Evolutionary conservation across 2,329 filamentous ascomycete genomes (phyloP), one percentile per base, ranked within the genome.

Genomic region (Hypoxylon sp.): DNA sequence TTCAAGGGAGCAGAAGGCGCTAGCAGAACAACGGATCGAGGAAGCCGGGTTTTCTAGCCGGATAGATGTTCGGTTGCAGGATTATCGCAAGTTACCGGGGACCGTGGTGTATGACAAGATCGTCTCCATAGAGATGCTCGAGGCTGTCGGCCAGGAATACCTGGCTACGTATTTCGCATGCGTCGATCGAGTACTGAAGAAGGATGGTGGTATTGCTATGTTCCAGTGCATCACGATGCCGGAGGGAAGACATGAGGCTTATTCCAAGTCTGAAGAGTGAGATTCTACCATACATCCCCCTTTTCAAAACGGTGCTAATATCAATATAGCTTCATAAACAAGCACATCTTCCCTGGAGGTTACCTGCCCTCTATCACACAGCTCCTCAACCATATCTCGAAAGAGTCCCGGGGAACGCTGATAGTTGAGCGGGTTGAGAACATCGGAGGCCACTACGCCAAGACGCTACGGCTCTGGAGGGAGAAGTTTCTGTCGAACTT

Each of bases 161-260:
- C 69, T 91, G 21, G 75, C 78, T 13, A 86, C 80, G 1, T 91
- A 90, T 65, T 91, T 91, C 65, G 71, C 74, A 12, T 82, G 80
- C 58, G 76, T 91, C 40, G 74, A 89, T 60, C 74, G 75, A 48
- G 68, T 89, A 21, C 69, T 91, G 31, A 89, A 90, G 69, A 77
- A 76, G 36, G 77, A 86, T 11, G 84, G 83, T 2, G 83, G 86
- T 1, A 80, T 89, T 31, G 86, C 83, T 5, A 81, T 87, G 36
- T 89, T 91, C 68, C 88, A 90, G 67, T 89, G 87, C 69, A 90
- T 90, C 64, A 90, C 88, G 2, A 90, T 90, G 80, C 87, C 87
- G 0, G 86, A 90, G 64, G 74, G 78, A 27, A 78, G 86, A 41
- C 86, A 89, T 65, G 81, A 83, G 56, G 80, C 78, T 5, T 90